phyloP scores from a whole-genome alignment of 2,329 filamentous ascomycete species.

The Fusarium chuoi region DNA sequence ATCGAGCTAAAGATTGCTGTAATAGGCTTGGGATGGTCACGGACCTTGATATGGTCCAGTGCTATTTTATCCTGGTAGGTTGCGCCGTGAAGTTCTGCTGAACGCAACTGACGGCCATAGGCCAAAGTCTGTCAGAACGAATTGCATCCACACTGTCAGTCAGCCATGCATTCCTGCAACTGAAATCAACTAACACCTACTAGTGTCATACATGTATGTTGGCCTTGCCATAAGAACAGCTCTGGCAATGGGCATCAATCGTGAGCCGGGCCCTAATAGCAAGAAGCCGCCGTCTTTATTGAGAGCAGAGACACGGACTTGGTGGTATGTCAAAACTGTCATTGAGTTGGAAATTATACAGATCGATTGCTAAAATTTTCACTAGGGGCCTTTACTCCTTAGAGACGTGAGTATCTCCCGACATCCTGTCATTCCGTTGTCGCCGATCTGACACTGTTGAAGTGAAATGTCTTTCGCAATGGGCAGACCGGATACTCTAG shows the following conservation, averaged over 20 bases:
- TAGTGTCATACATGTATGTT: neutral
- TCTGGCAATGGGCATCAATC: neutral
- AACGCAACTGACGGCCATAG: fast-evolving
- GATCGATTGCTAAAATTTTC: neutral
- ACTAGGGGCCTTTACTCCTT: neutral
- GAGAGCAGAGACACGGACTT: neutral
- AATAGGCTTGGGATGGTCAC: neutral
- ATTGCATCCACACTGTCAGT: neutral
- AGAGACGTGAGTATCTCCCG: neutral
- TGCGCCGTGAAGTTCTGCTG: fast-evolving
- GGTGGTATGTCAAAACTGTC: neutral
- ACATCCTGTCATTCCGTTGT: fast-evolving
- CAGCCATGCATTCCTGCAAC: neutral
- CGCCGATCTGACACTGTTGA: fast-evolving
- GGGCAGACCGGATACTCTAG: neutral
- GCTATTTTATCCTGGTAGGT: neutral
- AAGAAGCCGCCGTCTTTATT: neutral
- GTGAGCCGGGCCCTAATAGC: neutral
- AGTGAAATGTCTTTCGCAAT: neutral
- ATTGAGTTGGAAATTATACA: fast-evolving
- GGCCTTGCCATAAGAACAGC: neutral
- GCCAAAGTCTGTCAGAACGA: neutral
- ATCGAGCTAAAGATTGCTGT: neutral
- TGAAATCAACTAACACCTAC: fast-evolving
- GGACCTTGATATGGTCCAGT: neutral